Percentiles rank a stretch among this genome's conserved stretches.
phyloP scores from a whole-genome alignment of 2,329 filamentous ascomycete species.

The Colletotrichum sp. region DNA sequence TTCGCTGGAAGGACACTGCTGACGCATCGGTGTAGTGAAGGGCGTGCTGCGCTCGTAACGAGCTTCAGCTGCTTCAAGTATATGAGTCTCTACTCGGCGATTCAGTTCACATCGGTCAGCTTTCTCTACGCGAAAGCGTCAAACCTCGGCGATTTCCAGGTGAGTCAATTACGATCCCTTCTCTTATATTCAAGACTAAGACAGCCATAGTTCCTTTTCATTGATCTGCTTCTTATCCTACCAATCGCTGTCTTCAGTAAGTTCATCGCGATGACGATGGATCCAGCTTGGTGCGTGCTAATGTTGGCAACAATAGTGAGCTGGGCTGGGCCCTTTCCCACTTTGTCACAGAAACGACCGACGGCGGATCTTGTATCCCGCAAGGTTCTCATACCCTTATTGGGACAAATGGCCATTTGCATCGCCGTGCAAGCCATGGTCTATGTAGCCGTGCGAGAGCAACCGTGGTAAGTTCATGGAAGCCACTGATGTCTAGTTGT shows the following conservation, averaged over 20 bases:
- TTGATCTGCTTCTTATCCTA: constrained; percentile 89
- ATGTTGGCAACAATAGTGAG: constrained; percentile 67
- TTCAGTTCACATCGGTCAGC: constrained; percentile 96
- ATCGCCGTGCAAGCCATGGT: constrained; percentile 77
- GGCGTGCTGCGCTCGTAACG: constrained; percentile 92
- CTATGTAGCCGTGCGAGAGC: constrained; percentile 76
- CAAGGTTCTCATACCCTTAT: constrained; percentile 86
- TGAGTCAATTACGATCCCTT: constrained; percentile 29
- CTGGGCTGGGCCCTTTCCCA: constrained; percentile 85
- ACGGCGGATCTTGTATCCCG: constrained; percentile 91
- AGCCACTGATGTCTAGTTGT: background rate
- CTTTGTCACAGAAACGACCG: constrained; percentile 82
- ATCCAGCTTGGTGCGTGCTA: background rate
- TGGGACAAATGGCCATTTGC: constrained; percentile 87
- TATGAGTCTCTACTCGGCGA: constrained; percentile 99
- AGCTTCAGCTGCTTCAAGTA: constrained; percentile 99
- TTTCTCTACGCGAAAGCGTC: constrained; percentile 94
- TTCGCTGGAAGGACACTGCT: background rate
- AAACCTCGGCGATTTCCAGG: constrained; percentile 95
- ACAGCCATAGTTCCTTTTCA: constrained; percentile 78
- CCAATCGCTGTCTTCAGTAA: constrained; percentile 94
- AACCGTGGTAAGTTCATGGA: constrained; percentile 69
- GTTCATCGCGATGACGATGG: constrained; percentile 26
- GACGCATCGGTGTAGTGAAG: constrained; percentile 64
- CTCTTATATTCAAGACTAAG: background rate